These are phyloP conservation scores for Xylaria intraflava DNA, from an alignment of 495 filamentous ascomycete species.

Conservation along the genomic window DNA sequence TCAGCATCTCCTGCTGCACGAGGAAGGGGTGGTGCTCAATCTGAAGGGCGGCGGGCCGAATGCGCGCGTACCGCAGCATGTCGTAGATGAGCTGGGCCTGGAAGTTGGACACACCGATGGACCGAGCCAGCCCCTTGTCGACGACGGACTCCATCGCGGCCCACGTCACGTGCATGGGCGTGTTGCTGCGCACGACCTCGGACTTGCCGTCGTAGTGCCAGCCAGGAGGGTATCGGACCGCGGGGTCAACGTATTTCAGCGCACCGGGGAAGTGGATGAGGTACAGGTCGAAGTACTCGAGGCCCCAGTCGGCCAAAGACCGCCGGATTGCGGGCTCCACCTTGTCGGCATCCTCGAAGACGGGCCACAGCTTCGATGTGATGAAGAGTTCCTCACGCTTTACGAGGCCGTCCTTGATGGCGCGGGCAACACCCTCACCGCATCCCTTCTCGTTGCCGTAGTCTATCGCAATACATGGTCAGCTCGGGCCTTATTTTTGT, in stretches of 20 bases:
- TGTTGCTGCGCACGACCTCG: conserved; percentile 54
- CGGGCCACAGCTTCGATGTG: conserved; percentile 90
- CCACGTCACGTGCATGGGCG: conserved; percentile 84
- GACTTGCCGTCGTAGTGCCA: conserved; percentile 59
- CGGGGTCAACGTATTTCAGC: conserved; percentile 71
- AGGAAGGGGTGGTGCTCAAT: conserved; percentile 99
- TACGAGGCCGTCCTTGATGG: conserved; percentile 79
- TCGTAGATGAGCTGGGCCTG: conserved; percentile 75
- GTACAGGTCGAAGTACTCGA: conserved; percentile 84
- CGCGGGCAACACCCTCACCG: conserved; percentile 77
- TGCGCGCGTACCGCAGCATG: conserved; percentile 73
- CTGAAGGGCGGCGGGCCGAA: conserved; percentile 76
- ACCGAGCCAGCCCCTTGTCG: conserved; percentile 58
- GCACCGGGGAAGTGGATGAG: conserved; percentile 78
- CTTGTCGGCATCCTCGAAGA: conserved; percentile 68
- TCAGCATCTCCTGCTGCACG: conserved; percentile 67
- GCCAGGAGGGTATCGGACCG: conserved; percentile 71
- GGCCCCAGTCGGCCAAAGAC: conserved; percentile 70
- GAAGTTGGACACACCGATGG: conserved; percentile 90
- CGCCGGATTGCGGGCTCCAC: conserved; percentile 67
- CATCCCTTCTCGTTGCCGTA: conserved; percentile 85
- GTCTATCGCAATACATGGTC: conserved; percentile 40
- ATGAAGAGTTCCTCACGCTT: conserved; percentile 87
- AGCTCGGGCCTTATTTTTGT: neutral
- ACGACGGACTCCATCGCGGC: conserved; percentile 75